Conservation (phyloP, 2,329 filamentous ascomycete genomes). For the Orbilia javanica region DNA sequence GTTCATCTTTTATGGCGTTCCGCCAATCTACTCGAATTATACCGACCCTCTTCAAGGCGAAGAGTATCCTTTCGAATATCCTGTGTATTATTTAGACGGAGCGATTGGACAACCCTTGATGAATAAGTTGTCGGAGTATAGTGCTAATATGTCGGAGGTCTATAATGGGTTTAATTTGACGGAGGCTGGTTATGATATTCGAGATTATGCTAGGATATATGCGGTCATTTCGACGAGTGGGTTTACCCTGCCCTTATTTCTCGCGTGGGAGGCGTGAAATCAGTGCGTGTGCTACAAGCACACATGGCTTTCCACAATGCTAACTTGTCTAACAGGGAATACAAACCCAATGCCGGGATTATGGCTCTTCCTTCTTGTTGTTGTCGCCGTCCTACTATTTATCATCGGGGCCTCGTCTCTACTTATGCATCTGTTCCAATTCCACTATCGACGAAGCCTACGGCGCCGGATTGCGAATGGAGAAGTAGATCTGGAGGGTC, state of each 20-base stretch:
- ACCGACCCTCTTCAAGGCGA: constrained; percentile 75
- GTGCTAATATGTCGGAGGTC: constrained; percentile 76
- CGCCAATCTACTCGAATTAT: constrained; percentile 64
- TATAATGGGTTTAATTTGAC: constrained; percentile 73
- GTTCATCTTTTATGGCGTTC: constrained; percentile 74
- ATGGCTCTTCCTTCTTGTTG: constrained; percentile 82
- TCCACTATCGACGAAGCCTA: constrained; percentile 76
- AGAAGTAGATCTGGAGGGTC: constrained; percentile 85
- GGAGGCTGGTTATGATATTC: constrained; percentile 69
- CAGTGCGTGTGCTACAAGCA: not conserved
- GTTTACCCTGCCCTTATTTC: constrained; percentile 64
- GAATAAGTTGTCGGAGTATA: constrained; percentile 79
- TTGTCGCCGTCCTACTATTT: constrained; percentile 77
- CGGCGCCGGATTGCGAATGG: constrained; percentile 79
- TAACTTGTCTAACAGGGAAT: constrained; percentile 67
- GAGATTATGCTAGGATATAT: constrained; percentile 61
- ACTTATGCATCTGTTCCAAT: constrained; percentile 82
- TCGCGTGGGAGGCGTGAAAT: not conserved
- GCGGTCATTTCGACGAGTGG: constrained; percentile 68
- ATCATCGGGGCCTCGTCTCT: constrained; percentile 77
- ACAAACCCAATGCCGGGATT: constrained; percentile 74
- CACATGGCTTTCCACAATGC: constrained; percentile 39
- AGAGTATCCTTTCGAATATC: constrained; percentile 74
- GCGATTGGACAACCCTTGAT: constrained; percentile 77
- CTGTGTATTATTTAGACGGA: constrained; percentile 84